Evolutionary conservation across 768 basidiomycete genomes (phyloP).

Genomic region (Imleria badia): DNA sequence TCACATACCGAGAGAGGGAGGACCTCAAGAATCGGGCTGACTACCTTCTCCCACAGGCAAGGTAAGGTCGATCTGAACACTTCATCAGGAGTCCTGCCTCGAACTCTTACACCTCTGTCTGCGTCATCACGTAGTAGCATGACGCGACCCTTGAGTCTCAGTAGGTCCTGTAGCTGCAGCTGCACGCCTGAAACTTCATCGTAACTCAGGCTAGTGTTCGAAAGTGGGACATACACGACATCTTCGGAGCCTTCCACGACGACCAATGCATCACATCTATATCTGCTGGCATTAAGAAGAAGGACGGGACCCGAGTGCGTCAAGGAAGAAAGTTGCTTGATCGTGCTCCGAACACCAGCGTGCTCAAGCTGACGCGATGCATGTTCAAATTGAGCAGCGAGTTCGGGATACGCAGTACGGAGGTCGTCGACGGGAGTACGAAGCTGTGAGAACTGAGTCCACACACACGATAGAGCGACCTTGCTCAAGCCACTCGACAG

Average conservation of each 20-base stretch:
- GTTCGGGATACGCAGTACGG: not conserved
- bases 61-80: not conserved
- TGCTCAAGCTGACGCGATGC: not conserved
- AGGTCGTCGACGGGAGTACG: not conserved
- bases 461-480: not conserved
- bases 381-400: not conserved
- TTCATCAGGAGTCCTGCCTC: not conserved
- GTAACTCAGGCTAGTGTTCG: not conserved
- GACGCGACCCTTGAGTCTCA: not conserved
- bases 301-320: not conserved
- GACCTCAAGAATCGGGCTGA: not conserved
- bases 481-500: slow-evolving; percentile 4
- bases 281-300: not conserved
- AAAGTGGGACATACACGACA: not conserved
- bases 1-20: too few relatives aligned
- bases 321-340: not conserved
- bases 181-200: not conserved
- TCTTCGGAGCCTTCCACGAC: not conserved
- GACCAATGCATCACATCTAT: not conserved
- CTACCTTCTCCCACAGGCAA: not conserved
- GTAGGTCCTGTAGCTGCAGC: not conserved
- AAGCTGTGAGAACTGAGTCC: not conserved
- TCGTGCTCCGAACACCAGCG: not conserved
- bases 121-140: not conserved
- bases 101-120: not conserved